These are phyloP conservation scores for Candida tunisiensis DNA, from an alignment of 1,139 yeast genomes.

Conservation along the genomic window DNA sequence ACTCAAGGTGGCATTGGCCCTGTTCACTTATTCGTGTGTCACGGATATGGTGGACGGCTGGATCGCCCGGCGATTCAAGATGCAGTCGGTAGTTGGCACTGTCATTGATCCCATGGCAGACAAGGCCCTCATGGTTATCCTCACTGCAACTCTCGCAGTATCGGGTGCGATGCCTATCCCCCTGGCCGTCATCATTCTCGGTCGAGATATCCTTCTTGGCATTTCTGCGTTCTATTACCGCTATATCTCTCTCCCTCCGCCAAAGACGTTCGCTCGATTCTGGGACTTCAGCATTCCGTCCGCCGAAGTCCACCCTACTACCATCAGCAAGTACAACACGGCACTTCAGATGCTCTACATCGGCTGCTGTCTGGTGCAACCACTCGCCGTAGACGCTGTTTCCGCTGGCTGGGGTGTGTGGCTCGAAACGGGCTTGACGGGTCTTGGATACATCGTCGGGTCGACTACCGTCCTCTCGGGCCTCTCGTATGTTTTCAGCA, in stretches of 20 bases:
- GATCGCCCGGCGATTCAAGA: constrained; percentile 65
- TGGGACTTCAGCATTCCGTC: constrained; percentile 71
- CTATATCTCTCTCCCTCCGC: constrained; percentile 56
- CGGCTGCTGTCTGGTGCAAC: constrained; percentile 55
- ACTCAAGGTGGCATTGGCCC: constrained; percentile 42
- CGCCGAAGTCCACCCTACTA: constrained; percentile 82
- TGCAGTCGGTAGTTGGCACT: constrained; percentile 75
- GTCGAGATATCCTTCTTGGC: constrained; percentile 67
- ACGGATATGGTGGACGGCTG: constrained; percentile 89
- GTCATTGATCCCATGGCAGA: constrained; percentile 94
- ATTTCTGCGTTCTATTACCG: constrained; percentile 63
- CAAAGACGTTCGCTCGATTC: constrained; percentile 54
- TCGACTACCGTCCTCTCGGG: constrained; percentile 70
- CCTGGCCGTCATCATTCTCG: constrained; percentile 61
- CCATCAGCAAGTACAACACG: constrained; percentile 75
- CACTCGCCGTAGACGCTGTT: constrained; percentile 30
- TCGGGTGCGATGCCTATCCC: constrained; percentile 39
- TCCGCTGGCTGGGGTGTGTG: constrained; percentile 5
- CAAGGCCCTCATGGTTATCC: constrained; percentile 72
- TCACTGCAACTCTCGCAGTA: constrained; percentile 62
- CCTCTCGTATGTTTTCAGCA: constrained; percentile 51
- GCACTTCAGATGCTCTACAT: constrained; percentile 84
- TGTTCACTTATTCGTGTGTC: constrained; percentile 72
- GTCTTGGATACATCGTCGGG: constrained; percentile 46
- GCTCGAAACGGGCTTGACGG: constrained; percentile 1